Evolutionary conservation across 2,329 filamentous ascomycete species (phyloP).

Genomic region (Aphanoascus verrucosus): DNA sequence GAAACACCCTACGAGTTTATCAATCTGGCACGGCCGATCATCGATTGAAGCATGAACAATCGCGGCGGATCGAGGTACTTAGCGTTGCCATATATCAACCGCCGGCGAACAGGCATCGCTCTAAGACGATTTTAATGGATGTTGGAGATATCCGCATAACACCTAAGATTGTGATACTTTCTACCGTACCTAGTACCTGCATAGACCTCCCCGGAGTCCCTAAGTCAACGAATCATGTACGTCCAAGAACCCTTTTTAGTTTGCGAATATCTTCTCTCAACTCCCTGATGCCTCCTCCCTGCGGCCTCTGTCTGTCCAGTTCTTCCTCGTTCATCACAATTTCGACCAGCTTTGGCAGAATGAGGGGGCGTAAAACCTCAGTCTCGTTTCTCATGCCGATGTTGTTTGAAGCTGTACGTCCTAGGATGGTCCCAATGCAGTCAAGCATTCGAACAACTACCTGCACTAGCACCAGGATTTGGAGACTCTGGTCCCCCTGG

Average conservation of each 20-base stretch:
- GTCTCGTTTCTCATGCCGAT: not conserved
- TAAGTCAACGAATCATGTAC: not conserved
- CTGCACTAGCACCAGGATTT: constrained; percentile 7
- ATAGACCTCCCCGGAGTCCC: not conserved
- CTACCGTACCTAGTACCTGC: too few relatives aligned
- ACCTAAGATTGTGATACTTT: too few relatives aligned
- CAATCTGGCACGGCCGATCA: too few relatives aligned
- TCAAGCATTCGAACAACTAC: constrained; percentile 8
- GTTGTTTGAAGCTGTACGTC: not conserved
- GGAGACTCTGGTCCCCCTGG: constrained; percentile 7
- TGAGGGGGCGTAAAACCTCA: not conserved
- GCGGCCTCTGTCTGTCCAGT: not conserved
- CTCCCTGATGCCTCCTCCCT: constrained; percentile 3
- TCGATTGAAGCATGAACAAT: too few relatives aligned
- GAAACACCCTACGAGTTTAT: too few relatives aligned
- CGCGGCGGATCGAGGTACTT: too few relatives aligned
- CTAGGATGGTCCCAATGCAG: constrained; percentile 4
- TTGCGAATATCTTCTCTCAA: constrained; percentile 9
- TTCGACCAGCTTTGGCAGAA: constrained; percentile 1
- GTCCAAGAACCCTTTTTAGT: constrained; percentile 2
- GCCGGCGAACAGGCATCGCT: too few relatives aligned
- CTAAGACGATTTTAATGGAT: too few relatives aligned
- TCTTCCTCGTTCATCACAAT: constrained; percentile 7
- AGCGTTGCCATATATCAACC: too few relatives aligned
- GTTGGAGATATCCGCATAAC: too few relatives aligned